Evolutionary conservation across 495 filamentous ascomycete genomes (phyloP).

Genomic region (Neurospora tetrasperma): DNA sequence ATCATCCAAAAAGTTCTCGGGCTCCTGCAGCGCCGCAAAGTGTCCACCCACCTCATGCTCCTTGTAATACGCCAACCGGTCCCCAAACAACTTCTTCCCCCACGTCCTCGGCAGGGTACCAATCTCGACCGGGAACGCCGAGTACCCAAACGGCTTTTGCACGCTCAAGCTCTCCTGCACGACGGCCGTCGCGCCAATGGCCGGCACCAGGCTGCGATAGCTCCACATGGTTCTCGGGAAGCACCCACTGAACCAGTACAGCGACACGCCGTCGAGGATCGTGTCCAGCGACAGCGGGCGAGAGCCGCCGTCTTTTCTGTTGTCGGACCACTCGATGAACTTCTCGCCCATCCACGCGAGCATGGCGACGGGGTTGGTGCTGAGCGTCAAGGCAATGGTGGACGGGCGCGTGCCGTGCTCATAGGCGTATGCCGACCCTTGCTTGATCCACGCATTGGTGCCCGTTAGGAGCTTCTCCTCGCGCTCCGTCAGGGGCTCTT

Average conservation of each 20-base stretch:
- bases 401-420: slow-evolving; percentile 50
- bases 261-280: slow-evolving; percentile 46
- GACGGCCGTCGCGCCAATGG: slow-evolving; percentile 13
- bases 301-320: not conserved
- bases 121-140: slow-evolving; percentile 46
- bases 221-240: slow-evolving; percentile 47
- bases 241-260: slow-evolving; percentile 59
- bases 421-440: slow-evolving; percentile 42
- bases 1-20: slow-evolving; percentile 44
- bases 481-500: slow-evolving; percentile 5
- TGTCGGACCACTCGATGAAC: slow-evolving; percentile 52
- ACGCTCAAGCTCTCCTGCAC: slow-evolving; percentile 28
- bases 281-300: slow-evolving; percentile 37
- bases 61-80: slow-evolving; percentile 34
- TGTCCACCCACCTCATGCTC: slow-evolving; percentile 48
- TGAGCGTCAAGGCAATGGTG: slow-evolving; percentile 50
- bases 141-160: slow-evolving; percentile 49
- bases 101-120: slow-evolving; percentile 38
- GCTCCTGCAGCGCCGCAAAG: slow-evolving; percentile 52
- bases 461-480: slow-evolving; percentile 8
- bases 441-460: slow-evolving; percentile 6
- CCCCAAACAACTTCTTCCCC: slow-evolving; percentile 32
- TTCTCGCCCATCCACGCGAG: slow-evolving; percentile 65
- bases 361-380: slow-evolving; percentile 48
- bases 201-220: slow-evolving; percentile 32